phyloP scores from a whole-genome alignment of 176 grass and related monocot species.

The Avena eriantha region DNA sequence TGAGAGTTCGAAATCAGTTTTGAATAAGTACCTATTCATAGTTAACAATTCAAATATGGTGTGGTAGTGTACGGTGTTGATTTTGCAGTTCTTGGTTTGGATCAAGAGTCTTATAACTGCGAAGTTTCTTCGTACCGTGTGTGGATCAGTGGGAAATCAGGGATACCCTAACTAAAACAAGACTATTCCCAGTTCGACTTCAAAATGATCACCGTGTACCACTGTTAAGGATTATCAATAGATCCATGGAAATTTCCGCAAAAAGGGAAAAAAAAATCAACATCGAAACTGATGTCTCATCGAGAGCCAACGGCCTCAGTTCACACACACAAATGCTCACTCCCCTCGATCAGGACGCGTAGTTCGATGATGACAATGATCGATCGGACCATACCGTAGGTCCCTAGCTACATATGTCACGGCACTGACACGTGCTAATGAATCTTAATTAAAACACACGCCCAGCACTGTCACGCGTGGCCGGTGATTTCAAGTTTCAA shows the following conservation, averaged over 20 bases:
- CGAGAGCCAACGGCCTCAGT: not conserved
- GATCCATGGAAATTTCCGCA: too few species aligned
- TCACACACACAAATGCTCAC: not conserved
- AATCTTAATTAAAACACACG: not conserved
- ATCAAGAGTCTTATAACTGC: too few species aligned
- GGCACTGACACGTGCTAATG: not conserved
- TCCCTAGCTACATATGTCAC: not conserved
- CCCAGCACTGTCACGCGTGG: not conserved
- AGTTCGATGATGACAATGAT: not conserved
- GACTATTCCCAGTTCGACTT: not conserved
- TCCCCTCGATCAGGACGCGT: conserved; percentile 21
- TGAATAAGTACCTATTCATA: too few species aligned
- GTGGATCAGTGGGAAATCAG: too few species aligned
- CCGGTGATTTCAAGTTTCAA: not conserved
- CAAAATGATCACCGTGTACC: too few species aligned
- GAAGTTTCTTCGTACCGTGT: too few species aligned
- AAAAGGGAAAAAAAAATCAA: not conserved
- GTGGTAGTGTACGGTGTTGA: too few species aligned
- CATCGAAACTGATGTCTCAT: not conserved
- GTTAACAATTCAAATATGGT: too few species aligned
- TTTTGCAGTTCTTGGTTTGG: too few species aligned
- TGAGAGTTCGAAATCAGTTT: too few species aligned
- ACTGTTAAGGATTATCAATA: too few species aligned
- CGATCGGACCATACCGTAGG: not conserved
- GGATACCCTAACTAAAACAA: not conserved